These are phyloP conservation scores for Eucalyptus virginea DNA, from an alignment of 345 rosid species.

Conservation along the genomic window DNA sequence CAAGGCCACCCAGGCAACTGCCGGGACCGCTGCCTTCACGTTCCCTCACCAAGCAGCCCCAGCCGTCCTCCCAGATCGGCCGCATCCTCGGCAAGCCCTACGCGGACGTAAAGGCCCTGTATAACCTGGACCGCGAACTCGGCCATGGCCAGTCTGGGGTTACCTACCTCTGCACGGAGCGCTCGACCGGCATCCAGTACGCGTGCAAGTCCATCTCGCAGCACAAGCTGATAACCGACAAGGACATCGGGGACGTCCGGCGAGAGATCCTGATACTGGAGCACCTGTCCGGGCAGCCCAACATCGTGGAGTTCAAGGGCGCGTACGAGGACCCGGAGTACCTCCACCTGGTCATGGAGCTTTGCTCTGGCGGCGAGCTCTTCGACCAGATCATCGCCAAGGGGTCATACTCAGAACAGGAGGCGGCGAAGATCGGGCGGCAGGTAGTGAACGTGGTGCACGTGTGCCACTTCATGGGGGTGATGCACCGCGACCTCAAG, in stretches of 20 bases:
- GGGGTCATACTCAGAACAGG: slow-evolving; percentile 73
- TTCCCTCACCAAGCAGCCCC: background rate
- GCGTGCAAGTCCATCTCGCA: slow-evolving; percentile 86
- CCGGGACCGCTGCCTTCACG: background rate
- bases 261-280: slow-evolving; percentile 71
- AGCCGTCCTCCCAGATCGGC: slow-evolving; percentile 7
- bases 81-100: slow-evolving; percentile 50
- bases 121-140: slow-evolving; percentile 50
- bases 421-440: slow-evolving; percentile 66
- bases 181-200: slow-evolving; percentile 40
- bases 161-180: slow-evolving; percentile 62
- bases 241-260: slow-evolving; percentile 57
- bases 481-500: slow-evolving; percentile 84
- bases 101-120: slow-evolving; percentile 36
- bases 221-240: slow-evolving; percentile 34
- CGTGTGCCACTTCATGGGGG: slow-evolving; percentile 96
- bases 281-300: slow-evolving; percentile 85
- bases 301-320: slow-evolving; percentile 72
- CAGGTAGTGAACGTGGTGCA: slow-evolving; percentile 84
- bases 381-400: slow-evolving; percentile 72
- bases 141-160: slow-evolving; percentile 86
- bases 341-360: slow-evolving; percentile 78
- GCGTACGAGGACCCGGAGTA: slow-evolving; percentile 62
- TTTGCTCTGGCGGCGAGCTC: slow-evolving; percentile 96
- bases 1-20: background rate